phyloP scores from a whole-genome alignment of 2,329 filamentous ascomycete genomes.

The Aureobasidium uvarum region DNA sequence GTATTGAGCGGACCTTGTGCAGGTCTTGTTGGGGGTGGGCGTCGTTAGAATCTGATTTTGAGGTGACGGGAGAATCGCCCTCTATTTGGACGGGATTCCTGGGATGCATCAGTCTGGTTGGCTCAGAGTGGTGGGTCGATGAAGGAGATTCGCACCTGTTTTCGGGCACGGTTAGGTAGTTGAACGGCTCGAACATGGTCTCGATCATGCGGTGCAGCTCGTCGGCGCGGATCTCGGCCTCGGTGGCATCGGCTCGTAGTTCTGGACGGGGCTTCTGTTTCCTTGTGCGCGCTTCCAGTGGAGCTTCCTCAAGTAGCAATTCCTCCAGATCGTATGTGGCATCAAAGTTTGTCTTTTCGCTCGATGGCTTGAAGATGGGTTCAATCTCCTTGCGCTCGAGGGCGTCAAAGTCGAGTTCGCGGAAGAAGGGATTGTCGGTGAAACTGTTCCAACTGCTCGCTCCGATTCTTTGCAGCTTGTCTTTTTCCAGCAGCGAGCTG shows the following conservation, averaged over 20 bases:
- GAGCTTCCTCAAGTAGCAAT: conserved; percentile 87
- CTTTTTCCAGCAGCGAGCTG: conserved; percentile 74
- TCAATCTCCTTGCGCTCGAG: conserved; percentile 84
- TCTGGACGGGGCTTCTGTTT: conserved; percentile 91
- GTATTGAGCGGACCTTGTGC: conserved; percentile 32
- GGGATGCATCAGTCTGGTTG: conserved; percentile 13
- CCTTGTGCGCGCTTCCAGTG: conserved; percentile 84
- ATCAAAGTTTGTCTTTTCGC: conserved; percentile 98
- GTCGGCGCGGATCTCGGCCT: conserved; percentile 91
- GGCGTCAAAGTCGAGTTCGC: conserved; percentile 75
- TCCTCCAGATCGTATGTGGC: conserved; percentile 98
- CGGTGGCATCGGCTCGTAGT: conserved; percentile 89
- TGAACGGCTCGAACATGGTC: conserved; percentile 88
- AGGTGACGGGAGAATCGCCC: background rate
- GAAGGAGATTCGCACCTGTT: conserved; percentile 51
- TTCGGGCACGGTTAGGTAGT: conserved; percentile 83
- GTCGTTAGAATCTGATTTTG: conserved; percentile 11
- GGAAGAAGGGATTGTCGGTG: conserved; percentile 85
- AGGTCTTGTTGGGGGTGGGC: conserved; percentile 15
- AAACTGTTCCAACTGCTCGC: conserved; percentile 78
- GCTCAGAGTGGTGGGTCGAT: background rate
- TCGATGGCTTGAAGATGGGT: conserved; percentile 88
- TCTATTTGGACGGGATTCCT: conserved; percentile 27
- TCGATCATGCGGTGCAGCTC: conserved; percentile 95
- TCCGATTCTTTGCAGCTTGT: conserved; percentile 80